Evolutionary conservation across 2,329 filamentous ascomycete genomes (phyloP), one percentile per base, ranked within the genome.

Genomic region (Emergomyces orientalis): DNA sequence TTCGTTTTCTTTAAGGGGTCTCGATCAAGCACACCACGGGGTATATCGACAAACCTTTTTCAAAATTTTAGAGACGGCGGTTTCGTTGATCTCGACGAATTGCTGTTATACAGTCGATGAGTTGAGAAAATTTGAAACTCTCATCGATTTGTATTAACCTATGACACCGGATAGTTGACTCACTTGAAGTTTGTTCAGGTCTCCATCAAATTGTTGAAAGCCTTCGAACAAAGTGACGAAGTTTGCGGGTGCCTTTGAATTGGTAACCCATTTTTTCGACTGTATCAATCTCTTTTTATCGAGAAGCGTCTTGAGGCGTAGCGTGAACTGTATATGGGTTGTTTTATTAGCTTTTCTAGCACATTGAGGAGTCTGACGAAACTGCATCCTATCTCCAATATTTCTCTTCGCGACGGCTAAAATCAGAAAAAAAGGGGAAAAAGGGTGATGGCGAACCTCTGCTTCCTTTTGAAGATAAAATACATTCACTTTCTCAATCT

Each of bases 391-490:
- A 45, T 22, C 30, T 13, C 7, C 19, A 39, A 56, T 6, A 25
- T 25, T 39, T 3, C 17, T 39, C 52, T 2, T 25, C 65, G 62
- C 22, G 13, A 45, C 32, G 30, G 56, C 60, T 55, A 47, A 27
- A 41, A 63, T 5, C 22, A n/a, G 22, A 37, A 34, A 11, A 47
- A 47, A 32, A 52, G 32, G 59, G 32, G 61, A 56, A 30, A 51
- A 49, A 45, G 22, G 43, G 32, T 7, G 56, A 63, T 61, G 43
- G 25, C 84, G 67, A 80, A 96, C 91, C 86, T 99, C 94, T 60
- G 91, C 92, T 78, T 99, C 94, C 75, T 99, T 99, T 75, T 97
- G 94, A 43, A 97, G 78, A 74, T 99, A 99, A 76, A 97, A 97
- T 17, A 87, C 90, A 77, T 99, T 99, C 77, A 99, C 94, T 76